Base-by-base conservation (phyloP, 1,284 basidiomycete genomes). In the Cutaneotrichosporon curvatum region DNA sequence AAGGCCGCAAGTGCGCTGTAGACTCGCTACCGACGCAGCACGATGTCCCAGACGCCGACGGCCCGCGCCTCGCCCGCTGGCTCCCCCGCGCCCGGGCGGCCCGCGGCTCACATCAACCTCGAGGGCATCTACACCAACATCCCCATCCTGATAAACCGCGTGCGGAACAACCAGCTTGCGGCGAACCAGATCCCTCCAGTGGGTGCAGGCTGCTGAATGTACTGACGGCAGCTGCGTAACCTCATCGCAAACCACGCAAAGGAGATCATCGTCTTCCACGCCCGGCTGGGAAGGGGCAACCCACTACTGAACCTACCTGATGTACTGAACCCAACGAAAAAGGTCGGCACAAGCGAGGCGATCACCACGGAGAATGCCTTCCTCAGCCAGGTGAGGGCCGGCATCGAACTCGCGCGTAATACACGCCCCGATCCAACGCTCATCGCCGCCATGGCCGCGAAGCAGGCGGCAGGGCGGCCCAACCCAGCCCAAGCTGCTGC, bases 261-360 rank as follows among this genome's bases (percentile, higher is more conserved):
- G 36, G 54, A 56, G 23, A 56, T 56, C 30, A 48, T 56, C 50
- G 47, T 51, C 42, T 52, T 56, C 47, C 47, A 52, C 45, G 54
- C 54, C 23, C 47, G 54, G 28, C 45, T 56, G 14, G 54, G 54
- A 16, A 38, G 45, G 4, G 31, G 31, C 2, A 56, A 50, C 32
- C 54, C 54, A 3, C 43, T 56, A 4, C 37, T 56, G 23, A 49
- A 50, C 45, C 50, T 56, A n/a, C 54, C 54, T 10, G 54, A 56
- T 22, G 40, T 56, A n/a, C 47, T 56, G 11, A 51, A 56, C 36
- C 54, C 54, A 10, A 52, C 54, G 3, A 47, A 43, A 25, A 46
- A 45, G 31, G 49, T 52, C 21, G 47, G 48, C n/a, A 40, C 37
- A 32, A 41, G 32, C 19, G 50, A 51, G n/a, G 45, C 54, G 4